phyloP scores from a whole-genome alignment of 108 stramenopile genomes.

The Poteriospumella lacustris region DNA sequence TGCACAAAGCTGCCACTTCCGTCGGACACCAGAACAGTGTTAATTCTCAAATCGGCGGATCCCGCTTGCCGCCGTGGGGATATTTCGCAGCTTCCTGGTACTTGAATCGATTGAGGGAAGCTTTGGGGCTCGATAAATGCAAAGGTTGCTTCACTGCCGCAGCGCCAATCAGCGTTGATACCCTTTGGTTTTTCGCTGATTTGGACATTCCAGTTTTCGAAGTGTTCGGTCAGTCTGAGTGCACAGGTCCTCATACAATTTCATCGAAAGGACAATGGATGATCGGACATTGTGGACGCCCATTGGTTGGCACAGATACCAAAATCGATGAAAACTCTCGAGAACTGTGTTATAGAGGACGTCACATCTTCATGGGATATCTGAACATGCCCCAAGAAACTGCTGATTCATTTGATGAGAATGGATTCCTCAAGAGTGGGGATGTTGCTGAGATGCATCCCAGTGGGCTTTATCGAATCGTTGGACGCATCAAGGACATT shows the following conservation, averaged over 20 bases:
- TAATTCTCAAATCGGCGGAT: conserved; percentile 43
- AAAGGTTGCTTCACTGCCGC: conserved; percentile 50
- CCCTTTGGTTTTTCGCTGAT: conserved; percentile 60
- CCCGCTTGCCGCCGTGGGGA: conserved; percentile 40
- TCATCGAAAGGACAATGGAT: conserved; percentile 48
- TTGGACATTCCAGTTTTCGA: conserved; percentile 63
- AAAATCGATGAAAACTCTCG: conserved; percentile 46
- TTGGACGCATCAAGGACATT: conserved; percentile 39
- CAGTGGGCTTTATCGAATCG: conserved; percentile 26
- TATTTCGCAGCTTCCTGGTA: conserved; percentile 35
- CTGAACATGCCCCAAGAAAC: conserved; percentile 61
- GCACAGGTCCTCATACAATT: conserved; percentile 60
- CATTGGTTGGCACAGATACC: conserved; percentile 42
- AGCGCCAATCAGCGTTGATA: conserved; percentile 59
- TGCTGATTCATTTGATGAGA: no score
- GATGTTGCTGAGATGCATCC: no score
- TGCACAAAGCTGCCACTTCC: conserved; percentile 59
- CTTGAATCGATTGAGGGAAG: conserved; percentile 47
- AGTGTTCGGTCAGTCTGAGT: conserved; percentile 67
- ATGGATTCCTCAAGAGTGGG: no score
- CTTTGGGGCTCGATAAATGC: conserved; percentile 58
- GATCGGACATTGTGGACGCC: conserved; percentile 41
- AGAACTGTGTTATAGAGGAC: conserved; percentile 63
- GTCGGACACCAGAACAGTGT: conserved; percentile 50
- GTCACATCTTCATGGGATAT: conserved; percentile 71